Evolutionary conservation across 1,284 basidiomycete species (phyloP).

Genomic region (Cystobasidiaceae sp.): DNA sequence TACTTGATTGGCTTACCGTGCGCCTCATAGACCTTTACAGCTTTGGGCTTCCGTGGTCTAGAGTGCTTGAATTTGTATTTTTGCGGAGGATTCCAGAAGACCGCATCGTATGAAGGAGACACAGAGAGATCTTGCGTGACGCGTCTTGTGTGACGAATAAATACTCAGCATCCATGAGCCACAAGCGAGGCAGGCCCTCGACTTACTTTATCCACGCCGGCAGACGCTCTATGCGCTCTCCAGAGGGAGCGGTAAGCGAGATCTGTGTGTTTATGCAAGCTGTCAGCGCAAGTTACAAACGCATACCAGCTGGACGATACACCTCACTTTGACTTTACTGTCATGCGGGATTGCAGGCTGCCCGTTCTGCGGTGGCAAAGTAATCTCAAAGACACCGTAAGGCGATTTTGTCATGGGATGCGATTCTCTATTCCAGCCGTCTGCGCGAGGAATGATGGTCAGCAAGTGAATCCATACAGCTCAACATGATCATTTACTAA

Average conservation of each 20-base stretch:
- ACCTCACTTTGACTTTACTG: slow-evolving; percentile 61
- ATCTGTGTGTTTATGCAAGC: slow-evolving; percentile 54
- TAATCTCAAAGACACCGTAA: slow-evolving; percentile 92
- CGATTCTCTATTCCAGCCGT: slow-evolving; percentile 76
- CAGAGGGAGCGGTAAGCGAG: slow-evolving; percentile 68
- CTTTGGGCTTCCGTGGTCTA: slow-evolving; percentile 62
- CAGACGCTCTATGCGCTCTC: slow-evolving; percentile 78
- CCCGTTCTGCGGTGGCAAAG: slow-evolving; percentile 66
- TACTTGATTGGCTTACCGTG: no score
- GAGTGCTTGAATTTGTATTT: slow-evolving; percentile 77
- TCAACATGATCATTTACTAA: slow-evolving; percentile 63
- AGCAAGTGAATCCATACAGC: neutral
- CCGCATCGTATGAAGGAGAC: slow-evolving; percentile 88
- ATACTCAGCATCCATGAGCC: no score
- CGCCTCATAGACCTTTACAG: slow-evolving; percentile 88
- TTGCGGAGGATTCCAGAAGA: slow-evolving; percentile 96
- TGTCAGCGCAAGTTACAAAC: neutral
- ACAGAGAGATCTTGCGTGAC: slow-evolving; percentile 88
- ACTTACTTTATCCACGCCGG: slow-evolving; percentile 76
- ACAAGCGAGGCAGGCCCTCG: neutral
- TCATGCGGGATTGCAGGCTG: slow-evolving; percentile 85
- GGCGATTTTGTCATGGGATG: slow-evolving; percentile 79
- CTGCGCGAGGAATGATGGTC: slow-evolving; percentile 50
- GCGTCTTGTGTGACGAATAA: slow-evolving; percentile 50
- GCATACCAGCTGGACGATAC: neutral